Percentiles rank a stretch among this genome's conserved stretches.
phyloP scores from a whole-genome alignment of 306 rosid genomes.

The Coriaria nepalensis region DNA sequence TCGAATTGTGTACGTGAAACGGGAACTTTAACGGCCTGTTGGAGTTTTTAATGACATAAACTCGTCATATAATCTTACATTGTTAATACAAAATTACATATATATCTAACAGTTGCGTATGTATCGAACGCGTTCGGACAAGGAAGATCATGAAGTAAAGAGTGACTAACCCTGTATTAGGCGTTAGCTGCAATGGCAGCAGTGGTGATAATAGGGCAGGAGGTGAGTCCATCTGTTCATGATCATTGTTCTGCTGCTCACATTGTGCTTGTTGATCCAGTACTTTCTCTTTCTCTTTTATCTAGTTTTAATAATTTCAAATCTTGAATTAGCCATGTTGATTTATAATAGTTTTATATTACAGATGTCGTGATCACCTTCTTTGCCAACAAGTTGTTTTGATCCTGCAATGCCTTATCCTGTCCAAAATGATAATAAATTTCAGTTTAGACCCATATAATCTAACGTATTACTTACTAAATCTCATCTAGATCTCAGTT shows the following conservation, averaged over 20 bases:
- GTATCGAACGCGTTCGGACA: no score
- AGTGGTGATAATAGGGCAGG: slow-evolving; percentile 21
- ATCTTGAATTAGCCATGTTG: no score
- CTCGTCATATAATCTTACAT: no score
- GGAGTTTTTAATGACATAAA: no score
- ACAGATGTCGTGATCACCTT: slow-evolving; percentile 23
- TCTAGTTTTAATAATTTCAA: slow-evolving; percentile 14
- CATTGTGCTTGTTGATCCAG: slow-evolving; percentile 18
- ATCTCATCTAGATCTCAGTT: no score
- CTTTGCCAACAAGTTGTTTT: slow-evolving; percentile 47
- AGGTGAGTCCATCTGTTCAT: slow-evolving; percentile 8
- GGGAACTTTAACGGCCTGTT: no score
- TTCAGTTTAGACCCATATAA: no score
- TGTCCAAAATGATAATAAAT: slow-evolving; percentile 6
- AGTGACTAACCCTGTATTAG: slow-evolving; percentile 28
- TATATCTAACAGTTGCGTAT: no score
- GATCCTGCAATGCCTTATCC: slow-evolving; percentile 70
- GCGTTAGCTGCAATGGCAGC: slow-evolving; percentile 15
- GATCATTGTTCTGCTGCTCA: slow-evolving; percentile 22
- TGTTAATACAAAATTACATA: no score
- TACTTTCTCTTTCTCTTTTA: slow-evolving; percentile 56
- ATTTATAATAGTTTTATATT: no score
- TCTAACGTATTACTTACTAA: no score
- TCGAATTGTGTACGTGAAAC: no score
- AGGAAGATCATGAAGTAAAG: neutral